Evolutionary conservation across 371 early-diverging fungal species (phyloP).

Genomic region (Apophysomyces variabilis): DNA sequence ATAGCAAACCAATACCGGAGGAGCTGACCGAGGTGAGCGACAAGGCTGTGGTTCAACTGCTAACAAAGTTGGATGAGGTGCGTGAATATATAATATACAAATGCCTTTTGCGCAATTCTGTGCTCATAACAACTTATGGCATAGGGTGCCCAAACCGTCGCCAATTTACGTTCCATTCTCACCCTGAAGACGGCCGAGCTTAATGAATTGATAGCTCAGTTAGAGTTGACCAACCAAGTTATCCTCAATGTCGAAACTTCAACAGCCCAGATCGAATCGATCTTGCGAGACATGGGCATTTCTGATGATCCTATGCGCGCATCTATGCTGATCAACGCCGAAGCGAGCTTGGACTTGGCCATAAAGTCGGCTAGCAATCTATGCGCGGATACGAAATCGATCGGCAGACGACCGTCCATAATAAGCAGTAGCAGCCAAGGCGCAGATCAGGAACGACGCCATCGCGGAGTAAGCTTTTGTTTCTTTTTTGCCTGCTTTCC

Average conservation of each 20-base stretch:
- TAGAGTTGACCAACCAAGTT: slow-evolving; percentile 37
- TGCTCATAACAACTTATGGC: background rate
- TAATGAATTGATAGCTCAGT: slow-evolving; percentile 31
- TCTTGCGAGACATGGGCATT: slow-evolving; percentile 26
- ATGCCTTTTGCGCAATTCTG: background rate
- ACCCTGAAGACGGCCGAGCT: slow-evolving; percentile 32
- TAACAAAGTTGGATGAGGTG: slow-evolving; percentile 34
- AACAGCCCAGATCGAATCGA: slow-evolving; percentile 32
- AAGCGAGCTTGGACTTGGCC: slow-evolving; percentile 35
- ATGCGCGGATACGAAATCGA: slow-evolving; percentile 12
- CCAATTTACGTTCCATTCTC: slow-evolving; percentile 31
- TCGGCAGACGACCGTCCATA: slow-evolving; percentile 10
- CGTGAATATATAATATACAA: background rate
- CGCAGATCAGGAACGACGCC: slow-evolving; percentile 5
- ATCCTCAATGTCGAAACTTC: slow-evolving; percentile 32
- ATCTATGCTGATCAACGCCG: slow-evolving; percentile 27
- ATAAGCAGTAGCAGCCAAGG: slow-evolving; percentile 15
- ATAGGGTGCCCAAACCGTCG: slow-evolving; percentile 37
- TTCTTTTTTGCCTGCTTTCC: background rate
- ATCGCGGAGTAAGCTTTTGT: slow-evolving; percentile 8
- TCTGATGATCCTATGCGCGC: slow-evolving; percentile 15
- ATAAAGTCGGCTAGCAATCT: slow-evolving; percentile 27
- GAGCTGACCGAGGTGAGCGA: slow-evolving; percentile 16
- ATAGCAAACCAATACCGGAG: background rate
- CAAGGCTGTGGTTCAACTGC: slow-evolving; percentile 23